Evolutionary conservation across 192 early-diverging fungal genomes (phyloP), one percentile per base, ranked within the genome.

Genomic region (Haplosporangium gracile): DNA sequence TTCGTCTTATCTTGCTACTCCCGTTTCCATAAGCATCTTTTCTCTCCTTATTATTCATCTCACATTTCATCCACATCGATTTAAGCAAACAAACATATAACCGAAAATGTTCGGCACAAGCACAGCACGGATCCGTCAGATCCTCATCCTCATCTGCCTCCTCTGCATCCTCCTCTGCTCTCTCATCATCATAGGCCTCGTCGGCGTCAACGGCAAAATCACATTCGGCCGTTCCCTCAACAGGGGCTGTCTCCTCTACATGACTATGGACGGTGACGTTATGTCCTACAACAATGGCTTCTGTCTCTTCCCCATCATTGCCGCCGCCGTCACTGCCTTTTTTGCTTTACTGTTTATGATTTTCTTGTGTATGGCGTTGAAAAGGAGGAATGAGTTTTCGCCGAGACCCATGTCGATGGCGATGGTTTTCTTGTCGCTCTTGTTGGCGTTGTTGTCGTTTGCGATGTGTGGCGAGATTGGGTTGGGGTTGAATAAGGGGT

Each of bases 271-370:
- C 4, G 55, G 60, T 20, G 71, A 49, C 36, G 78, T 74, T 4
- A 5, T 5, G 20, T n/a, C 39, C 70, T 80, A 80, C 49, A 77
- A 77, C 57, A 51, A 72, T 38, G 70, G 69, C 6, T 80, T 76
- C 26, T 85, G 83, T 73, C 74, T 85, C 29, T 85, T 85, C 78
- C 83, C 83, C 15, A 79, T 85, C 40, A 32, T 85, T 15, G 83
- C 74, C 10, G 51, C 40, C 20, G 83, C 83, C 2, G 63, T 85
- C 26, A 72, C 53, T 2, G 78, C 78, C 4, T 36, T 76, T 2
- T 20, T 77, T 2, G 5, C 83, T 2, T 43, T 85, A 32, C 1
- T 80, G 34, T 68, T 77, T 24, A 26, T 80, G 47, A n/a, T 77
- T 32, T 55, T 51, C 18, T 72, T 26, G 74, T 13, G 16, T 70